A percentile compares a stretch with the other conserved stretches of the same genome.
Evolutionary conservation across 306 rosid species (phyloP).

Genomic region (Lupinus albus): DNA sequence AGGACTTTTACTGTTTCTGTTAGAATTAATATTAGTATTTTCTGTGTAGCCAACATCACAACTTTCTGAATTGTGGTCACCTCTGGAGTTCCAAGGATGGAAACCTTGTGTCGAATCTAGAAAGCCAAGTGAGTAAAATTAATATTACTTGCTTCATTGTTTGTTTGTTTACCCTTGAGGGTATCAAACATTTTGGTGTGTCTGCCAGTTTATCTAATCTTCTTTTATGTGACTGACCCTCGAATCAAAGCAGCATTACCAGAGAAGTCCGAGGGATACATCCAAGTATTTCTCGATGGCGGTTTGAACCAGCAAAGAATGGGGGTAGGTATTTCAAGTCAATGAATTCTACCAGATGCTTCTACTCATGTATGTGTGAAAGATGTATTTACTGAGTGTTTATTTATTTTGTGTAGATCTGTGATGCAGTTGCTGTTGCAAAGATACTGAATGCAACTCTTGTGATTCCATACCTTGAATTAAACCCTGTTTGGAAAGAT

Average conservation of each 20-base stretch:
- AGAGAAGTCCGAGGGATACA: constrained; percentile 74
- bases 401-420: constrained; percentile 61
- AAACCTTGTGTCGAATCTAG: constrained; percentile 60
- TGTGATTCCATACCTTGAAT: constrained; percentile 90
- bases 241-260: constrained; percentile 70
- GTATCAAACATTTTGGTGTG: constrained; percentile 7
- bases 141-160: constrained; percentile 18
- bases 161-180: constrained; percentile 12
- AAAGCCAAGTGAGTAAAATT: constrained; percentile 59
- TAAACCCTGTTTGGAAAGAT: constrained; percentile 95
- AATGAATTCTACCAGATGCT: neutral
- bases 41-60: constrained; percentile 56
- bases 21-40: constrained; percentile 17
- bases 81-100: constrained; percentile 72
- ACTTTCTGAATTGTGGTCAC: constrained; percentile 73
- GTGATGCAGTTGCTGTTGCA: constrained; percentile 98
- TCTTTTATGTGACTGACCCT: constrained; percentile 18
- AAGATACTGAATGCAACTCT: constrained; percentile 93
- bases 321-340: constrained; percentile 74
- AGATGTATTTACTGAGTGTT: constrained; percentile 26
- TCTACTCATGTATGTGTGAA: constrained; percentile 13
- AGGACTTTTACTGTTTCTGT: constrained; percentile 21
- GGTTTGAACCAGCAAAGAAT: constrained; percentile 98
- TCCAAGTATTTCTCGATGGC: constrained; percentile 96
- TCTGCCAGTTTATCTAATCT: constrained; percentile 32